Conservation (phyloP, 305 asterid species). For the Stenogyne calaminthoides region DNA sequence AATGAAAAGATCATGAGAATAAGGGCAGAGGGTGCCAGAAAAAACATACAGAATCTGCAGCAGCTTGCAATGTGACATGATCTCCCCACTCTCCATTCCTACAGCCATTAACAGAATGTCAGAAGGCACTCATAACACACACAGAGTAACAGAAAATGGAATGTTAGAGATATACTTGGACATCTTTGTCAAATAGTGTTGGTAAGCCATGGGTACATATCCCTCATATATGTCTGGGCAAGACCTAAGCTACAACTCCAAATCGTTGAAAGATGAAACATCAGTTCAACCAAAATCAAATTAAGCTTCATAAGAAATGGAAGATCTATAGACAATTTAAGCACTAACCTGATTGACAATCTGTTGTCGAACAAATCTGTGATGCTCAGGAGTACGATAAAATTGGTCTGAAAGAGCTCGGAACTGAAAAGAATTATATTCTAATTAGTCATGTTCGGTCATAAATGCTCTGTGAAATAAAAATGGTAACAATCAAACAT, state of each 20-base stretch:
- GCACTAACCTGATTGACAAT: constrained; percentile 78
- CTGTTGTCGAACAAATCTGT: constrained; percentile 85
- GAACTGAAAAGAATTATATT: constrained; percentile 50
- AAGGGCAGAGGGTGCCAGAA: background rate
- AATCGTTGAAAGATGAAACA: constrained; percentile 32
- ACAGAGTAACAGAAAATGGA: constrained; percentile 24
- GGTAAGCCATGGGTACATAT: constrained; percentile 93
- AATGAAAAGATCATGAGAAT: background rate
- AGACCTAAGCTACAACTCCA: constrained; percentile 66
- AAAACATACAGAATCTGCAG: constrained; percentile 78
- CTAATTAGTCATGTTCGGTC: constrained; percentile 20
- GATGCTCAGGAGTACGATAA: constrained; percentile 92
- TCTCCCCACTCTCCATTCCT: constrained; percentile 99
- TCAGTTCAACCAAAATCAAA: constrained; percentile 30
- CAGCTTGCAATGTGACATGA: constrained; percentile 95
- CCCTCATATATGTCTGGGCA: constrained; percentile 79
- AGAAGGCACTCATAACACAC: constrained; percentile 19
- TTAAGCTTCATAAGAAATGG: background rate
- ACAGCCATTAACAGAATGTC: constrained; percentile 26
- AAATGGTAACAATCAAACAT: background rate
- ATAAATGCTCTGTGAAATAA: background rate
- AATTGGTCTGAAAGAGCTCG: constrained; percentile 95
- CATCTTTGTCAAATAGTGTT: constrained; percentile 73
- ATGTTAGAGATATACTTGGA: constrained; percentile 58
- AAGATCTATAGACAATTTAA: constrained; percentile 1